Conservation (phyloP, 108 stramenopile species). For the Cyclotella baltica region DNA sequence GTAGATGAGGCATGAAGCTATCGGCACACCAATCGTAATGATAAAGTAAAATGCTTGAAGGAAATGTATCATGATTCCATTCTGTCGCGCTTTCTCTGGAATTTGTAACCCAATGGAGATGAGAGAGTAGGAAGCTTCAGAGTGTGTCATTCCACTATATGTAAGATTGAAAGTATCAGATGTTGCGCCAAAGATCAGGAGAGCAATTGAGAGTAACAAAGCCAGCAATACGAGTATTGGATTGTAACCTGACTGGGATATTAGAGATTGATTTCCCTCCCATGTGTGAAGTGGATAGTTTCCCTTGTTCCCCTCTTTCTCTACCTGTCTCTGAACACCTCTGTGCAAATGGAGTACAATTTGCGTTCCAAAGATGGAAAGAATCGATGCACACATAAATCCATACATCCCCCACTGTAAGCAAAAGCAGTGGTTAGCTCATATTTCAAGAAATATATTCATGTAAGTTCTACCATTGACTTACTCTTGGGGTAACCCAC, state of each 20-base stretch:
- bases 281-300: background rate
- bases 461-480: background rate
- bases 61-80: conserved; percentile 1
- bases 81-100: background rate
- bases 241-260: background rate
- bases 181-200: background rate
- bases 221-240: background rate
- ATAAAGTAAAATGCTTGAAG: conserved; percentile 8
- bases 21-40: background rate
- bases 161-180: background rate
- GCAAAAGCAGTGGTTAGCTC: background rate
- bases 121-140: background rate
- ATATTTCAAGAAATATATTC: background rate
- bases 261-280: background rate
- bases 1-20: conserved; percentile 2
- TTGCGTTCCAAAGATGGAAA: background rate
- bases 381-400: background rate
- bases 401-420: conserved; percentile 5
- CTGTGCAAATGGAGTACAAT: conserved; percentile 3
- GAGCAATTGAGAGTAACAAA: background rate
- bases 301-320: conserved; percentile 5
- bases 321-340: background rate
- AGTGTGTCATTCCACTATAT: background rate
- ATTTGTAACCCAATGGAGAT: conserved; percentile 1
- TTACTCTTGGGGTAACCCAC: conserved; percentile 2